Conservation (phyloP, 176 grass and related monocot genomes). For the barley (Hordeum vulgare) region MorexV3_pseudomolecules_assembly NC_058523.1:320333267-320333766, state of each 20-base stretch:
- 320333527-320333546: neutral
- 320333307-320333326: slow-evolving; percentile 8
- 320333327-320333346: neutral
- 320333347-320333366: slow-evolving; percentile 23
- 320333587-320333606: no score
- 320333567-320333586: neutral
- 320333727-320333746: no score
- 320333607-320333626: no score
- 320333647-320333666: no score
- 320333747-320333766: no score
- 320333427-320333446: neutral
- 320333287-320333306: slow-evolving; percentile 7
- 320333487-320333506: neutral
- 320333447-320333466: slow-evolving; percentile 13
- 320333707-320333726: no score
- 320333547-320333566: neutral
- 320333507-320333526: slow-evolving; percentile 6
- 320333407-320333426: neutral
- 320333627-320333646: no score
- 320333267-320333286: neutral
- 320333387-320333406: neutral
- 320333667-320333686: no score
- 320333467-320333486: slow-evolving; percentile 1
- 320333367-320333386: neutral
- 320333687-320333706: no score